These are phyloP conservation scores for Dissophora globulifera DNA, from an alignment of 192 early-diverging fungal genomes.

Conservation along the genomic window DNA sequence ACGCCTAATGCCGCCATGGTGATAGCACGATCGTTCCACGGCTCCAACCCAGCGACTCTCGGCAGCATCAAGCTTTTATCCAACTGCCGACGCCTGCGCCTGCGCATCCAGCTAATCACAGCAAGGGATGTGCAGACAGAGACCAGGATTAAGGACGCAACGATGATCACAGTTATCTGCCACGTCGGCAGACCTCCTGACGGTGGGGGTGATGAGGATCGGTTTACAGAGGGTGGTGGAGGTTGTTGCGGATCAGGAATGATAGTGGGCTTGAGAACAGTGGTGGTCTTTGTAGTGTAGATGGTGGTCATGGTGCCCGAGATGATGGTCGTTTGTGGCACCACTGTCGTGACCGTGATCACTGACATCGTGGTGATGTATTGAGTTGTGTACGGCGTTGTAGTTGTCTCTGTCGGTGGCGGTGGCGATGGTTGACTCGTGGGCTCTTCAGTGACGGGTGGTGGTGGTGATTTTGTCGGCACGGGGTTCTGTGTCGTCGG, in stretches of 20 bases:
- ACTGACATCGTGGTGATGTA: constrained; percentile 31
- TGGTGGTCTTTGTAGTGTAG: constrained; percentile 5
- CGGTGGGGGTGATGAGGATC: no score
- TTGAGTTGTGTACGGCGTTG: constrained; percentile 28
- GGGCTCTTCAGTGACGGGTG: neutral
- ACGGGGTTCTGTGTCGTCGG: no score
- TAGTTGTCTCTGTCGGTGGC: neutral
- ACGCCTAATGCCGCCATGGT: no score
- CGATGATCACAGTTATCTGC: constrained; percentile 22
- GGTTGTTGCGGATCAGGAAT: constrained; percentile 31
- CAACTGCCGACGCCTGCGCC: neutral
- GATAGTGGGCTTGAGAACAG: constrained; percentile 6
- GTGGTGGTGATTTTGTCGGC: neutral
- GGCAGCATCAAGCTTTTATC: neutral
- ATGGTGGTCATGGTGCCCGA: constrained; percentile 16
- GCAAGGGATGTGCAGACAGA: neutral
- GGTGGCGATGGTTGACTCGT: constrained; percentile 6
- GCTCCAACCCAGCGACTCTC: constrained; percentile 7
- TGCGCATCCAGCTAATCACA: constrained; percentile 11
- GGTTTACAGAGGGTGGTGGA: constrained; percentile 1
- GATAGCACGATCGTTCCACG: constrained; percentile 8
- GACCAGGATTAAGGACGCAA: constrained; percentile 4
- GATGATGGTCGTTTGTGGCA: constrained; percentile 29
- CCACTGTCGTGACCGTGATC: constrained; percentile 20
- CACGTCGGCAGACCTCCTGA: constrained; percentile 6